A percentile compares a stretch with the other conserved stretches of the same genome.
These are phyloP conservation scores for Rhizopogon vulgaris DNA, from an alignment of 768 basidiomycete species.

Conservation along the genomic window DNA sequence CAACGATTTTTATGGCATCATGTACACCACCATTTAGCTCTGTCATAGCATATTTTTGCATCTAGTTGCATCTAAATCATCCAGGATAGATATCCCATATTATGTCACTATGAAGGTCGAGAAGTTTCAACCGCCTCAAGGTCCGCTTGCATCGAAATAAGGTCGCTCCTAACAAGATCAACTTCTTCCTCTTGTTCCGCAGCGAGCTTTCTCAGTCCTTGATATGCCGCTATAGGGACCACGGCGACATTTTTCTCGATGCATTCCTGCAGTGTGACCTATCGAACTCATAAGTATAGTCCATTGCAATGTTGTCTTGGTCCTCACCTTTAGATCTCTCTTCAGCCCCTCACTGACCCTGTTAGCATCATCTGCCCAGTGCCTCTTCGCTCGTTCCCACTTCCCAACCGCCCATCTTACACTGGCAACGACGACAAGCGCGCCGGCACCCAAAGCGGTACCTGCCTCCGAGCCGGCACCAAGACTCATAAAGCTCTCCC, in stretches of 20 bases:
- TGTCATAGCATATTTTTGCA: constrained; percentile 1
- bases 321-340: constrained; percentile 56
- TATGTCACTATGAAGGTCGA: background rate
- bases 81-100: background rate
- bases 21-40: constrained; percentile 21
- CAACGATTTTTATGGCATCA: constrained; percentile 16
- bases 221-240: constrained; percentile 45
- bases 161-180: constrained; percentile 35
- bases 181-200: constrained; percentile 40
- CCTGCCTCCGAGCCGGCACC: constrained; percentile 41
- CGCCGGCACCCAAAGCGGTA: constrained; percentile 56
- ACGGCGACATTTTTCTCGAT: constrained; percentile 48
- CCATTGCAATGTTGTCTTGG: constrained; percentile 3
- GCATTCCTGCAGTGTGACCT: constrained; percentile 43
- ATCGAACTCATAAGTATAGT: background rate
- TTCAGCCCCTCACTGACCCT: constrained; percentile 57
- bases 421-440: constrained; percentile 41
- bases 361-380: constrained; percentile 64
- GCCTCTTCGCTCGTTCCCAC: constrained; percentile 63
- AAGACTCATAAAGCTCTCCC: constrained; percentile 30
- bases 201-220: constrained; percentile 36
- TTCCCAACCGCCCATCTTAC: constrained; percentile 57
- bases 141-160: background rate
- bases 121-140: background rate
- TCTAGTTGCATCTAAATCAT: constrained; percentile 1